Conservation (phyloP, 2,329 filamentous ascomycete genomes). For the Aspergillus sp. region DNA sequence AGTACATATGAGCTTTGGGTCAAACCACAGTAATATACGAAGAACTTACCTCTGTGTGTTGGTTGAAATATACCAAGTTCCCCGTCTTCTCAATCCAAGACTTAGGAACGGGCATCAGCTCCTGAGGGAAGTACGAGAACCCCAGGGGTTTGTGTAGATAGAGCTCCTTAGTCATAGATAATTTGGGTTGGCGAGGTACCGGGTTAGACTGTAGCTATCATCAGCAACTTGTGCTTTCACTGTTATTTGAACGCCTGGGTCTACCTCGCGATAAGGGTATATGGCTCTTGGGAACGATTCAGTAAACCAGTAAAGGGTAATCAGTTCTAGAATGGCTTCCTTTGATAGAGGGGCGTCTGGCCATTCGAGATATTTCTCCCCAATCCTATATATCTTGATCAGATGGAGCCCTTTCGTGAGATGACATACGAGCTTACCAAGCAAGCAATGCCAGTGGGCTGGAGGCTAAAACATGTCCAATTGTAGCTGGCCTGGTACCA, state of each 20-base stretch:
- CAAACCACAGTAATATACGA: neutral
- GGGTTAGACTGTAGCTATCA: conserved; percentile 4
- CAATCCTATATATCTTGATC: conserved; percentile 32
- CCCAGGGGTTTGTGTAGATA: conserved; percentile 48
- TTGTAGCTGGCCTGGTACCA: conserved; percentile 34
- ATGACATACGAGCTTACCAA: conserved; percentile 22
- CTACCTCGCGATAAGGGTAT: conserved; percentile 34
- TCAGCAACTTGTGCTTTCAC: neutral
- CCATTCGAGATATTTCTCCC: conserved; percentile 43
- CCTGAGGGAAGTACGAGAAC: conserved; percentile 47
- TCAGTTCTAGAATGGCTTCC: conserved; percentile 34
- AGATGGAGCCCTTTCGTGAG: neutral
- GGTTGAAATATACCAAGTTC: conserved; percentile 40
- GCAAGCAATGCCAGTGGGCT: conserved; percentile 34
- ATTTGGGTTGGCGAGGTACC: neutral
- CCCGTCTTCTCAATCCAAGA: conserved; percentile 37
- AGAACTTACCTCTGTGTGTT: conserved; percentile 33
- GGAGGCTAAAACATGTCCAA: conserved; percentile 33
- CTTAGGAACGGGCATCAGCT: conserved; percentile 43
- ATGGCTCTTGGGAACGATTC: conserved; percentile 37
- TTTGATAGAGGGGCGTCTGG: conserved; percentile 31
- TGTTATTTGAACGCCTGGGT: neutral
- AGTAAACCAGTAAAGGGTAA: conserved; percentile 42
- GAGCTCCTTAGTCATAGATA: conserved; percentile 8
- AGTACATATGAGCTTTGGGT: neutral